Evolutionary conservation across 2,329 filamentous ascomycete species (phyloP).

Genomic region (Periglandula ipomoeae): DNA sequence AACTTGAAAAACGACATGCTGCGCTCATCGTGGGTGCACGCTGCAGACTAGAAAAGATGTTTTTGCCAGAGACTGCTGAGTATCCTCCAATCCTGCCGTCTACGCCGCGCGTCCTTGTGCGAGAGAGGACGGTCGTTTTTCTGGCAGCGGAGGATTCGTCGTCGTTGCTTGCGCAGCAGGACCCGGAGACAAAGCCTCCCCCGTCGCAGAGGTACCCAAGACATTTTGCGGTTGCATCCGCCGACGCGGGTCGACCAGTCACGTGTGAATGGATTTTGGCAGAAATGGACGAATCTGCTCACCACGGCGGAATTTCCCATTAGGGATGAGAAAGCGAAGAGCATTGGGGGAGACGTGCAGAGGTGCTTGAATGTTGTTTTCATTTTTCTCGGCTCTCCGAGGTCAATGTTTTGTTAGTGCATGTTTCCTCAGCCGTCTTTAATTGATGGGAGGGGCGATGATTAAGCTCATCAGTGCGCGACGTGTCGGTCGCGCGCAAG

Average conservation of each 20-base stretch:
- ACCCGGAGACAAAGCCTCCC: neutral
- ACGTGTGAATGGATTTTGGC: neutral
- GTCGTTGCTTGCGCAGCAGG: neutral
- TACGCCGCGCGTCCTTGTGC: too few species aligned
- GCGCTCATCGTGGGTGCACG: constrained; percentile 5
- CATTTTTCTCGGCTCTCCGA: too few species aligned
- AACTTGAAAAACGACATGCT: constrained; percentile 8
- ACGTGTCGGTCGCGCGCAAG: too few species aligned
- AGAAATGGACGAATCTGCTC: neutral
- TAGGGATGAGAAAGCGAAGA: neutral
- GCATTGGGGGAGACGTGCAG: too few species aligned
- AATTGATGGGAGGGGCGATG: too few species aligned
- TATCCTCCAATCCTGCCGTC: too few species aligned
- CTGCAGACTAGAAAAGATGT: neutral
- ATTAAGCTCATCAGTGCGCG: too few species aligned
- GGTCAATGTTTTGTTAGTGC: too few species aligned
- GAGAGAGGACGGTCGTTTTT: too few species aligned
- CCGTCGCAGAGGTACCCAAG: neutral
- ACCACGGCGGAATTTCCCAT: neutral
- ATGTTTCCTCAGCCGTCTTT: too few species aligned
- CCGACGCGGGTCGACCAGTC: constrained; percentile 2
- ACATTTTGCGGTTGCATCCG: neutral
- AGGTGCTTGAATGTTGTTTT: too few species aligned
- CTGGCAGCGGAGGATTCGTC: too few species aligned
- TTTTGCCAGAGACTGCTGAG: neutral